Base-by-base conservation (phyloP, 352 stramenopile species). In the Aphanomyces stellatus region DNA sequence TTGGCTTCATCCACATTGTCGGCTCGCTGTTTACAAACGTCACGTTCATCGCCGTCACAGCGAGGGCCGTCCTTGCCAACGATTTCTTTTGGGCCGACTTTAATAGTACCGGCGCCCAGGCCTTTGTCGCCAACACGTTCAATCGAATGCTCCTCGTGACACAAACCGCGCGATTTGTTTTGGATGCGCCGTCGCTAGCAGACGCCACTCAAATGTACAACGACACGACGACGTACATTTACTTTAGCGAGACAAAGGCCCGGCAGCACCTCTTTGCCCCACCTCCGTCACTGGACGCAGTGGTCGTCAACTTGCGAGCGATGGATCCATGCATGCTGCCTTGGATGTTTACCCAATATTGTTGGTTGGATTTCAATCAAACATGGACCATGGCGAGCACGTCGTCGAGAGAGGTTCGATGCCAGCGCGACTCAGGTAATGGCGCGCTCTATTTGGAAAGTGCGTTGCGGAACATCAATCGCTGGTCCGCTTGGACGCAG, bases 271-370 rank as follows among this genome's bases (percentile, higher is more conserved):
- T 65, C 10, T 40, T 8, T 17, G 6, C n/a, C 13, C 37, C 60
- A 11, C 13, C 3, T 1, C n/a, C 43, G n/a, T 28, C 28, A n/a
- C 60, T 67, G 5, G 27, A 27, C 33, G 11, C 17, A 31, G 3
- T 41, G 15, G 28, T 67, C 33, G 19, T 2, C 8, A 49, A 49
- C 25, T 27, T 57, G 8, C 43, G 37, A 15, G 3, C 22, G 22
- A 56, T 56, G 41, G 41, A 67, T 25, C 60, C 60, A 10, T 67
- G 37, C 11, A 53, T 34, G 57, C 34, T 65, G 4, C 57, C 57
- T 6, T 65, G 40, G 35, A 65, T 67, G 60, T 67, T 57, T 37
- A 67, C 60, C 11, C 60, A 67, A 27, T 67, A 67, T 31, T 67
- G 60, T 40, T 67, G 43, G 30, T 10, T 57, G 13, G 60, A 67